These are phyloP conservation scores for Diaporthe aspalathi DNA, from an alignment of 2,329 filamentous ascomycete genomes.

Conservation along the genomic window DNA sequence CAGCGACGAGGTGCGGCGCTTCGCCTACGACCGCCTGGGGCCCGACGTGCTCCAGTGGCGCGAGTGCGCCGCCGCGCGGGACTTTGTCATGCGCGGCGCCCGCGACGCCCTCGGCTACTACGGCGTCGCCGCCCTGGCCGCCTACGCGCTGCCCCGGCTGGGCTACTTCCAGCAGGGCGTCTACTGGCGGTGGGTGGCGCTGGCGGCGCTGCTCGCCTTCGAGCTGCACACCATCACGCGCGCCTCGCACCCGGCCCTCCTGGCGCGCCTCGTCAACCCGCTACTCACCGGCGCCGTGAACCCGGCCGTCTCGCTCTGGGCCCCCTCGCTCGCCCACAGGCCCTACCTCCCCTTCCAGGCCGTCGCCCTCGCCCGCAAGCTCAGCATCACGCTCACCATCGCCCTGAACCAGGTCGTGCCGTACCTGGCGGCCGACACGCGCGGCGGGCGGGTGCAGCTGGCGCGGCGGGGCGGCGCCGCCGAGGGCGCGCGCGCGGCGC, in stretches of 20 bases:
- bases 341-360: constrained; percentile 88
- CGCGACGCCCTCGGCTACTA: constrained; percentile 72
- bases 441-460: constrained; percentile 46
- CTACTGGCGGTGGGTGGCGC: constrained; percentile 73
- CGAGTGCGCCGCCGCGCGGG: constrained; percentile 74
- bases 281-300: constrained; percentile 50
- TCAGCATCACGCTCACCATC: constrained; percentile 83
- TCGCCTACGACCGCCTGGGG: constrained; percentile 92
- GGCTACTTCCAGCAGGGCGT: constrained; percentile 76
- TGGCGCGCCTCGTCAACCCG: constrained; percentile 57
- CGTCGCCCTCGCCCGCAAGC: constrained; percentile 78
- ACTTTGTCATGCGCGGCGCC: constrained; percentile 77
- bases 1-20: constrained; percentile 78
- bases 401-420: constrained; percentile 85
- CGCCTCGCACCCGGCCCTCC: constrained; percentile 60
- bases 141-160: constrained; percentile 71
- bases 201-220: constrained; percentile 64
- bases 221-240: constrained; percentile 69
- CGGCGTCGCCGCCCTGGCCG: constrained; percentile 62
- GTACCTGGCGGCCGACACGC: constrained; percentile 61
- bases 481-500: constrained; percentile 61
- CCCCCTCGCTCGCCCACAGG: constrained; percentile 56
- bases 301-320: constrained; percentile 50
- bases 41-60: constrained; percentile 76
- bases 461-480: constrained; percentile 52